Conservation (phyloP, 2,329 filamentous ascomycete species). For the Myriosclerotinia duriaeana region DNA sequence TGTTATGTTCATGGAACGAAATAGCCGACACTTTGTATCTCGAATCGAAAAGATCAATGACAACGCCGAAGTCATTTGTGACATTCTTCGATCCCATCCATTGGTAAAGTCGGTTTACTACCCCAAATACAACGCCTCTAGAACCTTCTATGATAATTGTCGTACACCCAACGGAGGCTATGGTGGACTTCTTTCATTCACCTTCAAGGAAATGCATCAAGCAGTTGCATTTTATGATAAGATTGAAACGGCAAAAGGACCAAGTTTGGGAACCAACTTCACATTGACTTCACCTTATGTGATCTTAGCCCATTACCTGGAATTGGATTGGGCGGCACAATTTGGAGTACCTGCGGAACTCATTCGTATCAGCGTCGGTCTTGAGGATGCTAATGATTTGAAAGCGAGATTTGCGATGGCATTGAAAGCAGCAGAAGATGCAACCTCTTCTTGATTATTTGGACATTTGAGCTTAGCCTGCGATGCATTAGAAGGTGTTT, state of each 20-base stretch:
- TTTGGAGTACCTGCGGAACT: slow-evolving; percentile 80
- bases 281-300: slow-evolving; percentile 90
- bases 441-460: slow-evolving; percentile 25
- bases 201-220: slow-evolving; percentile 68
- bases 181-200: slow-evolving; percentile 83
- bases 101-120: slow-evolving; percentile 80
- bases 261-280: slow-evolving; percentile 95
- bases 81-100: slow-evolving; percentile 60
- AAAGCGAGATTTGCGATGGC: slow-evolving; percentile 64
- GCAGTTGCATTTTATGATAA: slow-evolving; percentile 82
- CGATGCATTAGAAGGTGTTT: slow-evolving; percentile 3
- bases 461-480: not conserved
- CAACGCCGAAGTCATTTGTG: slow-evolving; percentile 81
- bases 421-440: slow-evolving; percentile 56
- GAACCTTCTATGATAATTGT: slow-evolving; percentile 74
- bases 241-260: slow-evolving; percentile 86
- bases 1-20: slow-evolving; percentile 90
- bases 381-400: slow-evolving; percentile 74
- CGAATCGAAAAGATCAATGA: slow-evolving; percentile 81
- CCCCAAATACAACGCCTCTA: slow-evolving; percentile 73
- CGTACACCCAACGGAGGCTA: slow-evolving; percentile 76
- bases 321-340: slow-evolving; percentile 84
- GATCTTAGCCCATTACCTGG: slow-evolving; percentile 84
- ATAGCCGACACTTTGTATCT: slow-evolving; percentile 85
- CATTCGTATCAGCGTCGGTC: slow-evolving; percentile 82